A percentile compares a stretch with the other conserved stretches of the same genome.
phyloP scores from a whole-genome alignment of 2,329 filamentous ascomycete species.

The Nannizziopsis arthrosporioides region DNA sequence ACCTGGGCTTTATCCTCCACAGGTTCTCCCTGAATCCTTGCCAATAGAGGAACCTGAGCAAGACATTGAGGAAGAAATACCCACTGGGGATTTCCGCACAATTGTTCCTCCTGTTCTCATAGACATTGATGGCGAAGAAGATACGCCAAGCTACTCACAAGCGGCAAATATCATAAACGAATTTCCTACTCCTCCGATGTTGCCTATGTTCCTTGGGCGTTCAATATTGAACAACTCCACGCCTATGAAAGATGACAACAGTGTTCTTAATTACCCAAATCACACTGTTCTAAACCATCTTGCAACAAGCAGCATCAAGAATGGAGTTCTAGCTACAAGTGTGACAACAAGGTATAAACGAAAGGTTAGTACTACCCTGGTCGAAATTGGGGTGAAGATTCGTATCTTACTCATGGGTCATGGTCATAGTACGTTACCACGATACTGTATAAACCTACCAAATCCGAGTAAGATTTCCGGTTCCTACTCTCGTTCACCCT shows the following conservation, averaged over 20 bases:
- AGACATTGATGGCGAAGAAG: conserved; percentile 74
- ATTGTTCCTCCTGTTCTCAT: conserved; percentile 73
- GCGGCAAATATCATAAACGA: conserved; percentile 65
- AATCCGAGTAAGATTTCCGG: conserved; percentile 8
- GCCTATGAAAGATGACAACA: conserved; percentile 94
- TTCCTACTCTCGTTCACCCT: neutral
- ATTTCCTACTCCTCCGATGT: conserved; percentile 67
- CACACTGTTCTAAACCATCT: conserved; percentile 94
- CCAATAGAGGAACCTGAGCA: conserved; percentile 32
- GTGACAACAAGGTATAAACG: conserved; percentile 95
- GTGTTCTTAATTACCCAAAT: conserved; percentile 91
- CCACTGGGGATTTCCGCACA: conserved; percentile 52
- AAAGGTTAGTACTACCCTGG: conserved; percentile 42
- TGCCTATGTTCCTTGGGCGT: conserved; percentile 86
- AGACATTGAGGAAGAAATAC: conserved; percentile 44
- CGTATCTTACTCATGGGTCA: conserved; percentile 15
- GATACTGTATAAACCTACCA: conserved; percentile 89
- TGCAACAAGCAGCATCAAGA: conserved; percentile 95
- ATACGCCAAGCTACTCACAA: conserved; percentile 62
- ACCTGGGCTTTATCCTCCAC: conserved; percentile 34
- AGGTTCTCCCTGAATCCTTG: conserved; percentile 31
- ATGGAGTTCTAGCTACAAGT: conserved; percentile 86
- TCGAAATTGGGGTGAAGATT: neutral
- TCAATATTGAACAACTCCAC: conserved; percentile 86
- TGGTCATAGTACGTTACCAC: conserved; percentile 75